Evolutionary conservation across 371 early-diverging fungal genomes (phyloP).

Genomic region (Blakeslea trispora): DNA sequence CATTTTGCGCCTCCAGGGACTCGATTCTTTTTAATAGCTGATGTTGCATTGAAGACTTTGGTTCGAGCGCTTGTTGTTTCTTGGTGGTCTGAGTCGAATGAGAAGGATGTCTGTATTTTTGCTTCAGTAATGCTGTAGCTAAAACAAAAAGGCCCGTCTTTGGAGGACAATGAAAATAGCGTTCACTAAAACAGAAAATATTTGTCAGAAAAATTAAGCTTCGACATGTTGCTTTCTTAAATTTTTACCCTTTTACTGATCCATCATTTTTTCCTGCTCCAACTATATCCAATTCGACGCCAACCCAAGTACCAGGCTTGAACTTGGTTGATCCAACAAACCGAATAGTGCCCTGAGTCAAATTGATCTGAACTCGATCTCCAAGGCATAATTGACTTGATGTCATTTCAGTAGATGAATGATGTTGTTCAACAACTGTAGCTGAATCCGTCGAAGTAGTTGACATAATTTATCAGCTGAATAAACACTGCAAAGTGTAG

Average conservation of each 20-base stretch:
- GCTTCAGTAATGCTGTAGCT: constrained; percentile 16
- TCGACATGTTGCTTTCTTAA: background rate
- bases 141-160: constrained; percentile 30
- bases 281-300: constrained; percentile 67
- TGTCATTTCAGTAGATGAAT: background rate
- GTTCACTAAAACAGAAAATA: constrained; percentile 13
- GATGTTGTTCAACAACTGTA: background rate
- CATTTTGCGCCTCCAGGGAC: constrained; percentile 20
- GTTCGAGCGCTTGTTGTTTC: background rate
- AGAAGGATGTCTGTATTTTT: constrained; percentile 10
- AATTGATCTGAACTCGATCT: constrained; percentile 19
- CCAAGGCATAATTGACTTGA: constrained; percentile 8
- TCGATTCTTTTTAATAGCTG: constrained; percentile 10
- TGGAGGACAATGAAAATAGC: constrained; percentile 31
- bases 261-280: constrained; percentile 81
- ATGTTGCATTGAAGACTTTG: constrained; percentile 12
- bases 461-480: background rate
- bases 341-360: constrained; percentile 55
- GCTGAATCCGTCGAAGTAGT: constrained; percentile 3
- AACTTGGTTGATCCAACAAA: constrained; percentile 69
- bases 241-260: constrained; percentile 56
- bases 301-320: constrained; percentile 78
- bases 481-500: background rate
- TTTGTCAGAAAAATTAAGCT: constrained; percentile 1
- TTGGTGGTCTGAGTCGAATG: constrained; percentile 5